Conservation (phyloP, 441 rosid genomes). For the Erodium texanum region DNA sequence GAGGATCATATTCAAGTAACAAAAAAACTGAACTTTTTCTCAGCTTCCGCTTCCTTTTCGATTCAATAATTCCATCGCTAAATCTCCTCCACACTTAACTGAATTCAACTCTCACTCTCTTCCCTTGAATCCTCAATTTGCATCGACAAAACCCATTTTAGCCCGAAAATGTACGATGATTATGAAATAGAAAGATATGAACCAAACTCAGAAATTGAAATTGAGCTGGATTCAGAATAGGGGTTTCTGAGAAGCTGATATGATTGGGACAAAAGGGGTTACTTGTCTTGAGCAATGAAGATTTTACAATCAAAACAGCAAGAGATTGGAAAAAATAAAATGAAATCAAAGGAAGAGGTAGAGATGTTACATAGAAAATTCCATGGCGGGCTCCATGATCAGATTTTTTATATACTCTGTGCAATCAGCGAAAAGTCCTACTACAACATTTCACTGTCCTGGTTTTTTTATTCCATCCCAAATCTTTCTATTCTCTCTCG, state of each 20-base stretch:
- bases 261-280: constrained; percentile 2
- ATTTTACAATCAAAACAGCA: not conserved
- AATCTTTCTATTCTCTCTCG: too few relatives aligned
- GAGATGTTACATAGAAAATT: too few relatives aligned
- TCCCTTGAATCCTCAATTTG: not conserved
- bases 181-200: not conserved
- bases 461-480: too few relatives aligned
- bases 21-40: not conserved
- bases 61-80: not conserved
- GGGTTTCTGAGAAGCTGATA: not conserved
- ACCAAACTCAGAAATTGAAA: not conserved
- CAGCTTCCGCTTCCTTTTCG: not conserved
- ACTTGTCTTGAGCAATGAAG: not conserved
- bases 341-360: not conserved
- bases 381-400: too few relatives aligned
- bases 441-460: too few relatives aligned
- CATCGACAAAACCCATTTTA: not conserved
- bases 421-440: too few relatives aligned
- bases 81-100: not conserved
- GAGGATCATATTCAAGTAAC: not conserved
- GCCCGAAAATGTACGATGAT: not conserved
- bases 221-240: not conserved
- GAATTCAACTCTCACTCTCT: not conserved
- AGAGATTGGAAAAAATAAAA: not conserved
- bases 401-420: too few relatives aligned